These are phyloP conservation scores for Arabidopsis lyrata DNA, from an alignment of 441 rosid genomes.

Conservation along the genomic window DNA sequence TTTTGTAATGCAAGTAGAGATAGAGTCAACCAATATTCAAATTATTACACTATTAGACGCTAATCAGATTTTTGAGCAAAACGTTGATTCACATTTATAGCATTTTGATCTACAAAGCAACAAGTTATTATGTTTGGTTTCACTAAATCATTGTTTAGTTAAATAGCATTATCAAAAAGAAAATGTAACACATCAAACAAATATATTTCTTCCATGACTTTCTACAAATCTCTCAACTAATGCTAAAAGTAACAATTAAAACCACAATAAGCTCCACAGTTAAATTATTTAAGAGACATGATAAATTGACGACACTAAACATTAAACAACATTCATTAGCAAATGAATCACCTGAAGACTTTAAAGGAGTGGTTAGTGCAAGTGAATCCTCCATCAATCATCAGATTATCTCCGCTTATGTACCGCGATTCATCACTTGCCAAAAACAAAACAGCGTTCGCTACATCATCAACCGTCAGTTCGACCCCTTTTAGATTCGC, in stretches of 20 bases:
- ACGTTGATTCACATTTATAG: too few species aligned
- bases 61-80: too few species aligned
- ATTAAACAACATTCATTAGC: slow-evolving; percentile 15
- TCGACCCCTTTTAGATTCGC: slow-evolving; percentile 86
- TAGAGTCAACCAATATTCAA: too few species aligned
- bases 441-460: slow-evolving; percentile 79
- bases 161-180: too few species aligned
- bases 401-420: slow-evolving; percentile 79
- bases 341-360: slow-evolving; percentile 60
- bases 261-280: neutral
- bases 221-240: neutral
- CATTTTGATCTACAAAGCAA: too few species aligned
- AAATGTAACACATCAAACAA: slow-evolving; percentile 12
- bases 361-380: slow-evolving; percentile 61
- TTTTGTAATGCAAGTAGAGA: too few species aligned
- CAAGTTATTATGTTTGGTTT: too few species aligned
- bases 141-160: too few species aligned
- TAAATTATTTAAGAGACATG: too few species aligned
- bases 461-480: slow-evolving; percentile 72
- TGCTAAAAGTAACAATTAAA: slow-evolving; percentile 29
- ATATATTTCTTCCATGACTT: neutral
- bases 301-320: neutral
- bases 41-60: too few species aligned
- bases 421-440: slow-evolving; percentile 85
- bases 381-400: slow-evolving; percentile 93